Base-by-base conservation (phyloP, 805 yeast species). In the Vanderwaltozyma yarrowii region DNA sequence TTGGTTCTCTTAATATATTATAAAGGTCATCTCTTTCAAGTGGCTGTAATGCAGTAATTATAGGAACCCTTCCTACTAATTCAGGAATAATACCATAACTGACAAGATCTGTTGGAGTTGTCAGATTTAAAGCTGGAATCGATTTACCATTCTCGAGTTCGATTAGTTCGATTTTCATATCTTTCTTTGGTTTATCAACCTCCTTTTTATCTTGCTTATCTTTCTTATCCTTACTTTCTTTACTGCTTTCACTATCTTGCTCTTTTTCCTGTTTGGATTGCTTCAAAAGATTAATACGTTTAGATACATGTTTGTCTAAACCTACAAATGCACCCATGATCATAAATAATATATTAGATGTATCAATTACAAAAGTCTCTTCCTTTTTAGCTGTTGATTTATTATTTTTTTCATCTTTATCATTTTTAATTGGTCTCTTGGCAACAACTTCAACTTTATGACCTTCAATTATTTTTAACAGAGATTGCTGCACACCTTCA, bases 301-400 rank as follows among this genome's bases (percentile, higher is more conserved):
- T 57, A 2, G 62, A 60, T 17, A 74, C 58, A 35, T 71, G 68
- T 35, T 63, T 61, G 44, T 74, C 79, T 28, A 76, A 54, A 3
- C 80, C 80, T 12, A 73, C 73, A 60, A 76, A 76, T 0, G 80
- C 80, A 20, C 81, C 81, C 73, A 74, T 73, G 7, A 73, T 55
- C 35, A 76, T 67, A 49, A 76, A 76, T 20, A 75, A 45, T 10
- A 75, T 71, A 45, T 74, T 72, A 3, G 74, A 67, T 1, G 80
- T 75, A 43, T 75, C 77, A 15, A 75, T 61, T 10, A 67, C 62
- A 45, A 62, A 70, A 0, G 65, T 57, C 32, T 73, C 76, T 3
- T 59, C 66, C 43, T 58, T 65, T 36, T 61, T 61, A 3, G 59
- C 46, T 11, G 50, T 46, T 0, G 59, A 44, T 35, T 56, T 51